Percentiles rank a stretch among this genome's conserved stretches.
Evolutionary conservation across 2,329 filamentous ascomycete species (phyloP).

Genomic region (Botrytis deweyae): DNA sequence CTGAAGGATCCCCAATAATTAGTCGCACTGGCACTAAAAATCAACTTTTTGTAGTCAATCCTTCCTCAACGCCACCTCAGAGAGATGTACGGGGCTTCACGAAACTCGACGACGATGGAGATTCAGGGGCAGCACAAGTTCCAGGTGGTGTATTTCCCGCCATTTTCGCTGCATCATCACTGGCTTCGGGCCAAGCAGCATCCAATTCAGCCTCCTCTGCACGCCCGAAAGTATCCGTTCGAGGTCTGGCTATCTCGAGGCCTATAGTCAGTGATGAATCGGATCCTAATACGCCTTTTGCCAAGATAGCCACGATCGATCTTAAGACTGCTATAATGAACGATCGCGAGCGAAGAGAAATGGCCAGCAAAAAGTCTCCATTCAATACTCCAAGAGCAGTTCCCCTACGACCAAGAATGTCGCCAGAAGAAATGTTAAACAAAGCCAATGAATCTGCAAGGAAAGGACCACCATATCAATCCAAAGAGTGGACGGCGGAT

Average conservation of each 20-base stretch:
- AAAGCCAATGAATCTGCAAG: slow-evolving; percentile 31
- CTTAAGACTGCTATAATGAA: slow-evolving; percentile 37
- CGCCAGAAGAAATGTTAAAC: slow-evolving; percentile 28
- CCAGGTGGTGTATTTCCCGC: slow-evolving; percentile 36
- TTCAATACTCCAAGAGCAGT: slow-evolving; percentile 32
- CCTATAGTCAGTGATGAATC: slow-evolving; percentile 30
- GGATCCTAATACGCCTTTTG: slow-evolving; percentile 29
- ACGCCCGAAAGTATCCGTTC: slow-evolving; percentile 33
- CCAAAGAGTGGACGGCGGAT: slow-evolving; percentile 23
- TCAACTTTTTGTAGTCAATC: slow-evolving; percentile 39
- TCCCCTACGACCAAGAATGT: slow-evolving; percentile 29
- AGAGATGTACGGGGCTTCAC: slow-evolving; percentile 31
- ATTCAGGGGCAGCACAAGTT: slow-evolving; percentile 24
- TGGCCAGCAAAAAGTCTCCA: slow-evolving; percentile 28
- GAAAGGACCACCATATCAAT: slow-evolving; percentile 27
- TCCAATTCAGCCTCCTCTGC: slow-evolving; percentile 31
- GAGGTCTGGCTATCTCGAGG: slow-evolving; percentile 37
- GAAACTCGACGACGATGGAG: slow-evolving; percentile 27
- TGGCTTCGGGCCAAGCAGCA: slow-evolving; percentile 22
- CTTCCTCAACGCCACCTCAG: slow-evolving; percentile 32
- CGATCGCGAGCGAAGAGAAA: slow-evolving; percentile 37
- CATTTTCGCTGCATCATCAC: slow-evolving; percentile 24
- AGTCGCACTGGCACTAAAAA: slow-evolving; percentile 32
- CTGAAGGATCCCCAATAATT: slow-evolving; percentile 34
- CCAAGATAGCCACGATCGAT: slow-evolving; percentile 39